phyloP scores from a whole-genome alignment of 2,329 filamentous ascomycete genomes.

The Fusarium guadeloupense region DNA sequence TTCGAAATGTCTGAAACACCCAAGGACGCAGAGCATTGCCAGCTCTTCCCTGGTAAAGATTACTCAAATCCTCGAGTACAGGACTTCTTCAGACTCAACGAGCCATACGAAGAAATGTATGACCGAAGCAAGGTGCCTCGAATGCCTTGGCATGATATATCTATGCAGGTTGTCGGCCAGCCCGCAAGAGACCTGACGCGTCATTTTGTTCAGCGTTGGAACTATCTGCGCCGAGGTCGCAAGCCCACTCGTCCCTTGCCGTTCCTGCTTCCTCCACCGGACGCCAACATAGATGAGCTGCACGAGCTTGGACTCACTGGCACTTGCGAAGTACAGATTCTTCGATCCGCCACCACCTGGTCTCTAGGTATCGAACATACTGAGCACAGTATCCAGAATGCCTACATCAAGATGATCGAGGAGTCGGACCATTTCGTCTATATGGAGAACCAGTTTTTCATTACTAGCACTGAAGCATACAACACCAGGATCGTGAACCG shows the following conservation, averaged over 20 bases:
- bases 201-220: constrained; percentile 98
- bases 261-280: constrained; percentile 90
- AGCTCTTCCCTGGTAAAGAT: constrained; percentile 97
- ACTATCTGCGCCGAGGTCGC: constrained; percentile 91
- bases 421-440: constrained; percentile 97
- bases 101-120: constrained; percentile 99
- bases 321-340: constrained; percentile 95
- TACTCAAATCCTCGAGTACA: constrained; percentile 96
- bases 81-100: constrained; percentile 91
- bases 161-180: constrained; percentile 97
- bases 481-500: constrained; percentile 89
- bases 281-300: constrained; percentile 86
- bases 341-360: constrained; percentile 91
- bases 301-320: constrained; percentile 89
- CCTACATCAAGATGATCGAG: constrained; percentile 93
- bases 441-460: constrained; percentile 99
- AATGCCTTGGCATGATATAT: constrained; percentile 99
- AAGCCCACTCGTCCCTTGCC: constrained; percentile 94
- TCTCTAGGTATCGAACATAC: constrained; percentile 88
- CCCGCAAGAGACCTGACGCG: constrained; percentile 92
- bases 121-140: constrained; percentile 86
- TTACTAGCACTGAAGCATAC: constrained; percentile 90
- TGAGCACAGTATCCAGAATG: constrained; percentile 95
- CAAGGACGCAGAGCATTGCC: constrained; percentile 92
- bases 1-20: constrained; percentile 81